Evolutionary conservation across 2,329 filamentous ascomycete species (phyloP).

Genomic region (Biscogniauxia sp.): DNA sequence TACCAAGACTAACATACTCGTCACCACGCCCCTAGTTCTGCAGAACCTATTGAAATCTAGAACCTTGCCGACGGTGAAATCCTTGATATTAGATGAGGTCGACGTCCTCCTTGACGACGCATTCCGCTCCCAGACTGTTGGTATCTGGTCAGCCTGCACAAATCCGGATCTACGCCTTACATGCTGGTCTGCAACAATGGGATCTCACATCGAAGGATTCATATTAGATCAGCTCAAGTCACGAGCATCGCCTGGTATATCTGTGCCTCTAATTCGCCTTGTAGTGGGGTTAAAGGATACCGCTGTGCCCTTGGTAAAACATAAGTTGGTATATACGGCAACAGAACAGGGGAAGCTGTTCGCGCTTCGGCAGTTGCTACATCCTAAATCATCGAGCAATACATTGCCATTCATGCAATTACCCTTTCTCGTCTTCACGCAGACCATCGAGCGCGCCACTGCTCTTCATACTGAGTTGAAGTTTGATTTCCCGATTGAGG

Average conservation of each 20-base stretch:
- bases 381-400: constrained; percentile 60
- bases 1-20: constrained; percentile 72
- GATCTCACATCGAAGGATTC: constrained; percentile 83
- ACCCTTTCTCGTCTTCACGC: constrained; percentile 92
- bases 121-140: constrained; percentile 84
- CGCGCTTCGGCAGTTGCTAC: constrained; percentile 83
- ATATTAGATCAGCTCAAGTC: constrained; percentile 65
- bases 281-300: constrained; percentile 97
- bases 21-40: constrained; percentile 76
- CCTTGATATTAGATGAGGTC: constrained; percentile 86
- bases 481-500: constrained; percentile 89
- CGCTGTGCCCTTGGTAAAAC: constrained; percentile 86
- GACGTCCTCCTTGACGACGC: constrained; percentile 90
- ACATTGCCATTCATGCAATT: constrained; percentile 67
- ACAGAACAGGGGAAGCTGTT: constrained; percentile 93
- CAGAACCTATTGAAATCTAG: constrained; percentile 65
- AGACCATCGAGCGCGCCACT: constrained; percentile 87
- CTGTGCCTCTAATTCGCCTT: constrained; percentile 67
- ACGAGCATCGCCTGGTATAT: constrained; percentile 43
- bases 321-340: constrained; percentile 86
- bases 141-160: constrained; percentile 77
- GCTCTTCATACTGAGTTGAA: constrained; percentile 86
- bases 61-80: constrained; percentile 64
- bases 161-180: constrained; percentile 69
- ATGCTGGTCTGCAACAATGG: constrained; percentile 97